Percentiles rank a stretch among this genome's conserved stretches.
Evolutionary conservation across 2,329 filamentous ascomycete genomes (phyloP).

Genomic region (Beauveria caledonica): DNA sequence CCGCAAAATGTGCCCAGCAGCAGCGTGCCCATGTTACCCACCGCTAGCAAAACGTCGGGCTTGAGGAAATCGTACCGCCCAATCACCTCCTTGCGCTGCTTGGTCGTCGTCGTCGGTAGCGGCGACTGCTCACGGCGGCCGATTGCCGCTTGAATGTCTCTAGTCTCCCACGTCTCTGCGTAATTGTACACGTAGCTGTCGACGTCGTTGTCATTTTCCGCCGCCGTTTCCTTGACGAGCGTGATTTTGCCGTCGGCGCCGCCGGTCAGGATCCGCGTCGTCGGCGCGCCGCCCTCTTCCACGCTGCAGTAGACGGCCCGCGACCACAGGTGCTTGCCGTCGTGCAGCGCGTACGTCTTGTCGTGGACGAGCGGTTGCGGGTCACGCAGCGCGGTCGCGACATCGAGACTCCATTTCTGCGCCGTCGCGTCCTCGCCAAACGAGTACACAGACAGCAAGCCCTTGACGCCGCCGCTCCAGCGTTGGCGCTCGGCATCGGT

Average conservation of each 20-base stretch:
- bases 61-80: conserved; percentile 57
- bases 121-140: conserved; percentile 8
- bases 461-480: conserved; percentile 5
- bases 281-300: conserved; percentile 18
- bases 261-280: conserved; percentile 56
- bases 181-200: background rate
- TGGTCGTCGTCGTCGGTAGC: background rate
- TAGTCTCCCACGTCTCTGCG: conserved; percentile 22
- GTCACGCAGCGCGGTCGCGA: background rate
- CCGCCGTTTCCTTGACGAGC: conserved; percentile 29
- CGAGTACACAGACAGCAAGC: conserved; percentile 53
- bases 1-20: conserved; percentile 35
- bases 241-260: conserved; percentile 72
- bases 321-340: conserved; percentile 89
- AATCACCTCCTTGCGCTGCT: conserved; percentile 34
- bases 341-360: conserved; percentile 56
- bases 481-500: background rate
- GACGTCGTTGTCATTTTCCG: background rate
- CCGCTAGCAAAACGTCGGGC: conserved; percentile 42
- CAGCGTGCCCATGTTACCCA: conserved; percentile 53
- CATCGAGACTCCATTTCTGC: conserved; percentile 59
- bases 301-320: conserved; percentile 35
- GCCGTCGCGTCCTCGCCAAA: conserved; percentile 79
- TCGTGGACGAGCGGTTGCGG: conserved; percentile 37
- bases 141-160: conserved; percentile 21